These are phyloP conservation scores for Claviceps capensis DNA, from an alignment of 2,329 filamentous ascomycete genomes.

Conservation along the genomic window DNA sequence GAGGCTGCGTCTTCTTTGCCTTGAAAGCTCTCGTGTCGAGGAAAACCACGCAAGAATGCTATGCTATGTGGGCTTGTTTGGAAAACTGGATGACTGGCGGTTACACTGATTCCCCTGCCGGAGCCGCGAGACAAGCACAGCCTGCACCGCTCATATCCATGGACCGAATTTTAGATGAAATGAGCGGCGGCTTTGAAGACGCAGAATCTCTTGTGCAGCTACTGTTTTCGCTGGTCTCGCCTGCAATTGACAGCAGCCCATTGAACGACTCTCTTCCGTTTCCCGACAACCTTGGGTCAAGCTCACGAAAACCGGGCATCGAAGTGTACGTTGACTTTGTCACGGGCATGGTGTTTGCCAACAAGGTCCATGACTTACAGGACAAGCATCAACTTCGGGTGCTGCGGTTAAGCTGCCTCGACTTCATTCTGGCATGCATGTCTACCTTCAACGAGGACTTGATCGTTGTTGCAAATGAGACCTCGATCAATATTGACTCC, in stretches of 20 bases:
- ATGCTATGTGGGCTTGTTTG: slow-evolving; percentile 65
- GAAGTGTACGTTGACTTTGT: slow-evolving; percentile 90
- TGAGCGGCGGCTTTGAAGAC: slow-evolving; percentile 72
- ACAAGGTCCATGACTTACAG: slow-evolving; percentile 48
- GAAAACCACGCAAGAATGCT: slow-evolving; percentile 53
- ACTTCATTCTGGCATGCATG: slow-evolving; percentile 69
- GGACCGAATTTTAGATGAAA: slow-evolving; percentile 57
- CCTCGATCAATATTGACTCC: slow-evolving; percentile 59
- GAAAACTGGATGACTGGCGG: slow-evolving; percentile 66
- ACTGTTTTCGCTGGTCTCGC: slow-evolving; percentile 56
- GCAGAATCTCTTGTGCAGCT: slow-evolving; percentile 72
- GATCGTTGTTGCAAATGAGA: slow-evolving; percentile 70
- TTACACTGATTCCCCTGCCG: slow-evolving; percentile 27
- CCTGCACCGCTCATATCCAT: slow-evolving; percentile 29
- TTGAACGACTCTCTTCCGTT: slow-evolving; percentile 72
- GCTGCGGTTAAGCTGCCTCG: slow-evolving; percentile 66
- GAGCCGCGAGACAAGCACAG: slow-evolving; percentile 19
- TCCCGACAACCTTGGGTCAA: slow-evolving; percentile 68
- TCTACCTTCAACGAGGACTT: slow-evolving; percentile 88
- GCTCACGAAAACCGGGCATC: slow-evolving; percentile 66
- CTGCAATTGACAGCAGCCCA: slow-evolving; percentile 44
- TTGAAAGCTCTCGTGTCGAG: slow-evolving; percentile 62
- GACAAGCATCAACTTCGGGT: slow-evolving; percentile 58
- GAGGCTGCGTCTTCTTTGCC: slow-evolving; percentile 72
- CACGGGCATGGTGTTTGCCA: slow-evolving; percentile 62